Evolutionary conservation across 2,329 filamentous ascomycete species (phyloP), one percentile per base, ranked within the genome.

Genomic region (Exophiala bonariae): DNA sequence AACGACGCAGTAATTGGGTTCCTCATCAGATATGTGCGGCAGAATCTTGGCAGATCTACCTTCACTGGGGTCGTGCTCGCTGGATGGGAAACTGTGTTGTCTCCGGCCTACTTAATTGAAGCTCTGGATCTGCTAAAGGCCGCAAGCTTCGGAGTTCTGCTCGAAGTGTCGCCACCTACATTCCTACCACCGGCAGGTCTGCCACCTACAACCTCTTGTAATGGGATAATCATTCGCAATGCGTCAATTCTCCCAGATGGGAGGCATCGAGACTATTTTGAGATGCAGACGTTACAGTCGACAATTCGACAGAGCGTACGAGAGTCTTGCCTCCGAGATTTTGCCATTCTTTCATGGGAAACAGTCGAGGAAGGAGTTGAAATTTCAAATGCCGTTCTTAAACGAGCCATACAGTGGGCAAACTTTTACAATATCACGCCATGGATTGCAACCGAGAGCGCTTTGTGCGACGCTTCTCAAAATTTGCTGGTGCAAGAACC

Each of bases 271-370:
- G 68, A 74, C 47, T 74, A 72, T 53, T 74, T 72, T 48, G 66
- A 71, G 33, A 69, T 75, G 65, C 48, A 56, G 18, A 58, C 64
- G 11, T 58, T 75, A 52, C 65, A 67, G 31, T 50, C 64, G 7
- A 70, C 72, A 0, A 65, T 74, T 49, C 70, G 73, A 45, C 69
- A 72, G 3, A 69, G 74, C 41, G 71, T 73, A 7, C 69, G 70
- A 5, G 70, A 75, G 55, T 63, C 71, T n/a, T 72, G 69, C 39
- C 58, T 70, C 36, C 59, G 69, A 48, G 64, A 69, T n/a, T 72
- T 72, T 37, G 61, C 63, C 1, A 66, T 74, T 1, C 60, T 74
- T 44, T 64, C 66, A 4, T 76, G 73, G 72, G 73, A 76, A 43
- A 72, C 69, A 0, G 49, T 74, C 9, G 65, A 72, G 23, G 62